These are phyloP conservation scores for Narthecium ossifragum DNA, from an alignment of 106 monocot genomes.

Conservation along the genomic window DNA sequence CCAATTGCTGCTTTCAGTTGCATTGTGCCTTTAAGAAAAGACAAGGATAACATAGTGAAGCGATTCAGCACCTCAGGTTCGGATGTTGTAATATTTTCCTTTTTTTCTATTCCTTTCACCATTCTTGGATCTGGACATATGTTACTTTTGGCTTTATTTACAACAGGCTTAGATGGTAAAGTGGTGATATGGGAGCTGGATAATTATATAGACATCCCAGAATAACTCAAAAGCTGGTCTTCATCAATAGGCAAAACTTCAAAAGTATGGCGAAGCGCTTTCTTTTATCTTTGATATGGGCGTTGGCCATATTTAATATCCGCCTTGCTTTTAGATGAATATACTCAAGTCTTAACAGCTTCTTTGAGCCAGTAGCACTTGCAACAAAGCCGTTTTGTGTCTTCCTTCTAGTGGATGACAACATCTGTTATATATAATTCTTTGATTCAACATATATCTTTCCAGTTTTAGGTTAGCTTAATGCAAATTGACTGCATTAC, in stretches of 20 bases:
- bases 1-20: conserved; percentile 34
- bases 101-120: not conserved
- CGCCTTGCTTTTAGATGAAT: not conserved
- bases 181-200: conserved; percentile 77
- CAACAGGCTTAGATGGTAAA: conserved; percentile 84
- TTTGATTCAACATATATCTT: too few species aligned
- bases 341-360: not conserved
- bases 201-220: conserved; percentile 21
- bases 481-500: too few species aligned
- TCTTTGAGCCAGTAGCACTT: too few species aligned
- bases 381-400: not conserved
- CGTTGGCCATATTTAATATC: too few species aligned
- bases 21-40: conserved; percentile 57
- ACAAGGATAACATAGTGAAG: conserved; percentile 26
- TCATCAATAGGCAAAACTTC: too few species aligned
- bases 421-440: too few species aligned
- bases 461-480: too few species aligned
- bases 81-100: too few species aligned
- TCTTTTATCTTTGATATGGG: too few species aligned
- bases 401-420: not conserved
- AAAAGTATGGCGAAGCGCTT: too few species aligned
- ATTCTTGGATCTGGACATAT: not conserved
- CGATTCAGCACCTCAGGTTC: conserved; percentile 96
- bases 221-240: conserved; percentile 19
- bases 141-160: not conserved